Evolutionary conservation across 805 yeast genomes (phyloP), one percentile per base, ranked within the genome.

Genomic region (Nakazawaea ambrosiae): DNA sequence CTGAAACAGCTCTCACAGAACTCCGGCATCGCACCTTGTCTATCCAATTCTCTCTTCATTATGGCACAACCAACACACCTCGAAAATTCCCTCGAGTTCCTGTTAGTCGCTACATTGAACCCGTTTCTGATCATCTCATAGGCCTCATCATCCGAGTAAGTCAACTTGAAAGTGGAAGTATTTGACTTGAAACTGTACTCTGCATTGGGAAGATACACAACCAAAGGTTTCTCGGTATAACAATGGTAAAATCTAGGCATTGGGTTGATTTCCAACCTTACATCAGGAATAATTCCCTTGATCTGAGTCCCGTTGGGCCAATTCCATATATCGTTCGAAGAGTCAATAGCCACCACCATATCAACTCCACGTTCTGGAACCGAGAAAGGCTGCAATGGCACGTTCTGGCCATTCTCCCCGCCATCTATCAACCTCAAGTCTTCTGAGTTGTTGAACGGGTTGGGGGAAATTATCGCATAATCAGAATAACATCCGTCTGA

Each of bases 241-340:
- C 75, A 69, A 2, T 75, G 75, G 12, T 68, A 53, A 33, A 69
- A 67, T 1, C 60, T 34, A 0, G 73, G 73, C 2, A 61, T 60
- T 4, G 41, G 23, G 1, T 73, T 73, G 36, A 68, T 67, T 3
- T 51, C 38, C 6, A 27, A 32, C 20, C 11, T 30, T 22, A 15
- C n/a, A 20, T 30, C 29, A 19, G 18, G 3, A n/a, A 60, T 52
- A 1, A 71, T 62, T 32, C 60, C 59, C 18, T 48, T 46, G 31
- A 78, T 52, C 14, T 72, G 64, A 0, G 77, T 69, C 1, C 84
- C 85, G 51, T 77, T 76, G 5, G 85, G 82, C 54, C 56, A 76
- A 38, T 78, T 78, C 9, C 53, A 45, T 4, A 40, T 17, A 47
- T 79, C 85, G 11, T 80, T 65, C 4, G 81, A 60, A 38, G 65